A percentile compares a stretch with the other conserved stretches of the same genome.
phyloP scores from a whole-genome alignment of 306 rosid genomes.

The Acacia confusa region DNA sequence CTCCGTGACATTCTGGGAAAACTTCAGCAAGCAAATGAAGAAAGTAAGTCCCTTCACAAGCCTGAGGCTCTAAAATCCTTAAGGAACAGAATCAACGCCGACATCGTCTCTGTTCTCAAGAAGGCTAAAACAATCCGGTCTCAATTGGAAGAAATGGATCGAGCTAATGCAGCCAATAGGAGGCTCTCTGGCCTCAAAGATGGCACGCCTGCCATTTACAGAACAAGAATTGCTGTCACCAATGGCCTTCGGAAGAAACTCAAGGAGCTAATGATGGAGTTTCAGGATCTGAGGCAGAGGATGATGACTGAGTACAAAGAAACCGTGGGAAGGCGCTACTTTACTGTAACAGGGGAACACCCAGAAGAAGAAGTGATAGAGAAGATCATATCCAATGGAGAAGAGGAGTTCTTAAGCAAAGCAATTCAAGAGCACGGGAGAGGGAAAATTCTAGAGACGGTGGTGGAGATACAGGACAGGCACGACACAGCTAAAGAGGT shows the following conservation, averaged over 20 bases:
- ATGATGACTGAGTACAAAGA: conserved; percentile 89
- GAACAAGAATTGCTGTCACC: conserved; percentile 75
- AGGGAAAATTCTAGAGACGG: conserved; percentile 79
- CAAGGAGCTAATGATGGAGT: conserved; percentile 91
- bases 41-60: conserved; percentile 73
- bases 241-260: conserved; percentile 78
- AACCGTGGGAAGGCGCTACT: conserved; percentile 75
- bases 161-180: conserved; percentile 59
- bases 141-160: conserved; percentile 81
- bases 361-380: conserved; percentile 80
- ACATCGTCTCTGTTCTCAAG: conserved; percentile 61
- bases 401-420: conserved; percentile 57
- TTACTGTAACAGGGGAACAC: conserved; percentile 80
- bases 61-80: conserved; percentile 65
- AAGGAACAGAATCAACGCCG: conserved; percentile 51
- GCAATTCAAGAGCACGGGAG: conserved; percentile 76
- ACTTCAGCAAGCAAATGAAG: conserved; percentile 78
- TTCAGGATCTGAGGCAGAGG: conserved; percentile 75
- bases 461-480: conserved; percentile 87
- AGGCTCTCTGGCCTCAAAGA: conserved; percentile 66
- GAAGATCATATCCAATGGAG: conserved; percentile 72
- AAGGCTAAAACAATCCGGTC: conserved; percentile 52
- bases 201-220: conserved; percentile 62
- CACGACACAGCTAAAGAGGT: conserved; percentile 75
- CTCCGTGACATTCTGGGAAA: conserved; percentile 52